A percentile compares a stretch with the other conserved stretches of the same genome.
Evolutionary conservation across 1,284 basidiomycete species (phyloP).

Genomic region (Microstroma glucosiphilum): DNA sequence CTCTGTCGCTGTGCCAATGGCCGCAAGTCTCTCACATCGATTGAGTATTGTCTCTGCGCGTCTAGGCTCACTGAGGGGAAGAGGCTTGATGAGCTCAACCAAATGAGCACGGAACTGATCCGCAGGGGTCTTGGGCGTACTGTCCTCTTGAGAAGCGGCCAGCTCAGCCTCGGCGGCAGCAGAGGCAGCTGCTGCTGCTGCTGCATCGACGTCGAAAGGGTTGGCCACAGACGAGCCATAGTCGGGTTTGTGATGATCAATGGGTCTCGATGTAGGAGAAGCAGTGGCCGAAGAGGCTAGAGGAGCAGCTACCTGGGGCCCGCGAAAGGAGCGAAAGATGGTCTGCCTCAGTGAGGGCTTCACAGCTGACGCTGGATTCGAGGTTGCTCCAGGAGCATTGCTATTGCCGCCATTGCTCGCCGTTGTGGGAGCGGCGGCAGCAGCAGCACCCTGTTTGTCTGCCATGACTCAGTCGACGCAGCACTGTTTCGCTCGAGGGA

Average conservation of each 20-base stretch:
- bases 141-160: too few species aligned
- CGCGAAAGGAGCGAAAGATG: background rate
- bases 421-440: too few species aligned
- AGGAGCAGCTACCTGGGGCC: background rate
- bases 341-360: background rate
- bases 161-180: background rate
- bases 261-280: background rate
- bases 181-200: slow-evolving; percentile 3
- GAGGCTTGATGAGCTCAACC: slow-evolving; percentile 22
- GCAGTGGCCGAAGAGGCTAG: slow-evolving; percentile 1
- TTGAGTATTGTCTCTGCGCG: slow-evolving; percentile 24
- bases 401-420: too few species aligned
- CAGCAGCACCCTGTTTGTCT: too few species aligned
- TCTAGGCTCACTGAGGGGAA: slow-evolving; percentile 21
- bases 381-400: too few species aligned
- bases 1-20: slow-evolving; percentile 9
- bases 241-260: background rate
- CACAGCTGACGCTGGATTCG: background rate
- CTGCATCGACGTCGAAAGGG: background rate
- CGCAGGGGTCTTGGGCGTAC: background rate
- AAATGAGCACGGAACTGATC: slow-evolving; percentile 19
- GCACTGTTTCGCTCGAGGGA: too few species aligned
- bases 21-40: slow-evolving; percentile 22
- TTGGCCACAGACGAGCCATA: background rate
- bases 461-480: too few species aligned